A percentile compares a stretch with the other conserved stretches of the same genome.
These are phyloP conservation scores for Pterula multifida DNA, from an alignment of 1,284 basidiomycete species.

Conservation along the genomic window DNA sequence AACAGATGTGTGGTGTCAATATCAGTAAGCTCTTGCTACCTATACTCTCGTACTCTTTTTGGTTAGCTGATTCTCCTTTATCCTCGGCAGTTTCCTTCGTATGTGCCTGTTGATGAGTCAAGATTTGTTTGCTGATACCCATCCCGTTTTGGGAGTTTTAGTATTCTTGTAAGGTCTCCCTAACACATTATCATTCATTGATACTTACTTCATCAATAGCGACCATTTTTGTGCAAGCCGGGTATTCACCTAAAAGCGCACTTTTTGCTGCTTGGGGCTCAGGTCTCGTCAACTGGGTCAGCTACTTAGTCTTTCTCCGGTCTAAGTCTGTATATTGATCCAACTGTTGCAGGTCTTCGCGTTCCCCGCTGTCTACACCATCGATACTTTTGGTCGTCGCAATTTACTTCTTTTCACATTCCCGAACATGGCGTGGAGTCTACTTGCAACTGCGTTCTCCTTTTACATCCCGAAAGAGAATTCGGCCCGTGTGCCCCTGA, in stretches of 20 bases:
- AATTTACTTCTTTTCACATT: constrained; percentile 46
- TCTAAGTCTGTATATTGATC: constrained; percentile 26
- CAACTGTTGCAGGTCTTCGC: background rate
- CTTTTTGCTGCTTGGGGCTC: constrained; percentile 63
- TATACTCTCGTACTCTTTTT: background rate
- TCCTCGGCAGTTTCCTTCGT: background rate
- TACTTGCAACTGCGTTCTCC: constrained; percentile 47
- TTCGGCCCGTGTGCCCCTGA: constrained; percentile 28
- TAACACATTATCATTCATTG: background rate
- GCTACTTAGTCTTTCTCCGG: constrained; percentile 19
- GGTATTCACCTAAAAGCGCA: constrained; percentile 33
- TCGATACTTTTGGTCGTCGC: constrained; percentile 48
- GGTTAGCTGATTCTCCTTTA: background rate
- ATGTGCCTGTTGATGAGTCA: background rate
- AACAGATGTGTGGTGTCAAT: constrained; percentile 42
- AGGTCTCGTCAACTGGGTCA: constrained; percentile 55
- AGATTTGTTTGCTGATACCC: background rate
- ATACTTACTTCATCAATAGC: constrained; percentile 12
- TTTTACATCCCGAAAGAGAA: constrained; percentile 33
- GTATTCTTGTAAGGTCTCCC: constrained; percentile 1
- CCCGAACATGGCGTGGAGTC: constrained; percentile 46
- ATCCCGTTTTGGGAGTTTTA: background rate
- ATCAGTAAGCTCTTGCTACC: constrained; percentile 57
- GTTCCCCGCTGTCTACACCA: constrained; percentile 18
- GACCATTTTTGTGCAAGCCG: constrained; percentile 50